These are phyloP conservation scores for Salix brachista DNA, from an alignment of 345 rosid species.

Conservation along the genomic window DNA sequence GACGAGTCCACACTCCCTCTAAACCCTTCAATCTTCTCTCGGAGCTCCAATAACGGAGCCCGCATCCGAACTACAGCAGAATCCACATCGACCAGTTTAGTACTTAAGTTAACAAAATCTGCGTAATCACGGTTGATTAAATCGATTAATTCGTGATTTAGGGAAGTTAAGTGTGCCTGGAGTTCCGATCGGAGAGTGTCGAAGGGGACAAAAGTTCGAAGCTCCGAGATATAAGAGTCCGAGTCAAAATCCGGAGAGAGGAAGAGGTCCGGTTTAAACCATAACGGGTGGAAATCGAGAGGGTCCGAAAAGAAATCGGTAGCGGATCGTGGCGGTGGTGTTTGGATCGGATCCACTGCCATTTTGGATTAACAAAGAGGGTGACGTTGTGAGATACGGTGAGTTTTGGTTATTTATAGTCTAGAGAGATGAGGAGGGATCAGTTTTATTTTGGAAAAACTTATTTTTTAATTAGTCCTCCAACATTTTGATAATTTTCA, in stretches of 20 bases:
- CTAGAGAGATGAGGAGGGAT: neutral
- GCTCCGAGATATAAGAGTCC: conserved; percentile 88
- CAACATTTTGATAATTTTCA: neutral
- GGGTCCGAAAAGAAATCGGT: conserved; percentile 88
- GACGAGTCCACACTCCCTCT: conserved; percentile 65
- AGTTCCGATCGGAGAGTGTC: conserved; percentile 94
- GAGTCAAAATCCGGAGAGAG: conserved; percentile 77
- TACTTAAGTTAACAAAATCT: conserved; percentile 92
- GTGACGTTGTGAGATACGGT: neutral
- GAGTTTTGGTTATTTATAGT: neutral
- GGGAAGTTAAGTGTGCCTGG: conserved; percentile 75
- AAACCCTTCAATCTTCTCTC: conserved; percentile 84
- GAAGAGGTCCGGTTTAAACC: conserved; percentile 92
- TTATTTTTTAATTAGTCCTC: neutral
- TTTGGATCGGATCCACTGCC: conserved; percentile 45
- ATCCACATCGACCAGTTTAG: conserved; percentile 93
- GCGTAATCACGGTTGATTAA: conserved; percentile 96
- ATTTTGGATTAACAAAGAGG: conserved; percentile 16
- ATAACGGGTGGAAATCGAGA: conserved; percentile 74
- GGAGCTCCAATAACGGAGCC: conserved; percentile 79
- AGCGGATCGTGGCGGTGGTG: conserved; percentile 72
- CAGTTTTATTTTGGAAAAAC: neutral
- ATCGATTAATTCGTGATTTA: conserved; percentile 90
- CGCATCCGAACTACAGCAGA: conserved; percentile 95
- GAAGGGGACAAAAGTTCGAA: conserved; percentile 91